Conservation (phyloP, 345 rosid species). For the Psidium guajava region DNA sequence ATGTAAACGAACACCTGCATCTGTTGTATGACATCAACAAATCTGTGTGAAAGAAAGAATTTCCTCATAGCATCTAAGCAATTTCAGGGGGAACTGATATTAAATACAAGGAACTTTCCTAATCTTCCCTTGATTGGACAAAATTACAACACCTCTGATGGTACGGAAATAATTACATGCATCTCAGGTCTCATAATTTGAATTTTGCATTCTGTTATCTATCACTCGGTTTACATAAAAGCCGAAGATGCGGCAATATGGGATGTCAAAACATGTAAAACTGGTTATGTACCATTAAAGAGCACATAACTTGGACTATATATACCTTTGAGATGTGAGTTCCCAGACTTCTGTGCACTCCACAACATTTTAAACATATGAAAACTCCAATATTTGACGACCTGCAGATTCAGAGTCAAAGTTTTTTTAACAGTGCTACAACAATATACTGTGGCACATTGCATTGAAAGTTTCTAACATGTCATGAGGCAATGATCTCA, state of each 20-base stretch:
- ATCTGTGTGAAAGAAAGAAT: background rate
- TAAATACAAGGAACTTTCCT: background rate
- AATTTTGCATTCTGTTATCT: background rate
- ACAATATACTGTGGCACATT: background rate
- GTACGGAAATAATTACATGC: background rate
- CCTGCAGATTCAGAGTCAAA: conserved; percentile 35
- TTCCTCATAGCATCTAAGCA: background rate
- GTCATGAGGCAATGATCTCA: background rate
- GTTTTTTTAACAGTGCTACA: background rate
- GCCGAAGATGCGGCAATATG: background rate
- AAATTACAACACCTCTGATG: background rate
- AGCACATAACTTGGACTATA: conserved; percentile 4
- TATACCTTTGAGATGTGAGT: conserved; percentile 92
- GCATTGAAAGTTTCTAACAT: background rate
- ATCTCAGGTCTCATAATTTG: background rate
- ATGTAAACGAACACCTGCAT: background rate
- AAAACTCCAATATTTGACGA: conserved; percentile 97
- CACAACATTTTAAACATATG: conserved; percentile 92
- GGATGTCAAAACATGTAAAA: background rate
- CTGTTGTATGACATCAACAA: background rate
- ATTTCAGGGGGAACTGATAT: background rate
- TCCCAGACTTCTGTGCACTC: conserved; percentile 97
- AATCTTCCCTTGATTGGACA: background rate
- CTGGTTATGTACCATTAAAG: background rate
- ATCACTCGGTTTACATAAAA: background rate